Conservation (phyloP, 2,329 filamentous ascomycete genomes). For the Apiospora malaysiana region DNA sequence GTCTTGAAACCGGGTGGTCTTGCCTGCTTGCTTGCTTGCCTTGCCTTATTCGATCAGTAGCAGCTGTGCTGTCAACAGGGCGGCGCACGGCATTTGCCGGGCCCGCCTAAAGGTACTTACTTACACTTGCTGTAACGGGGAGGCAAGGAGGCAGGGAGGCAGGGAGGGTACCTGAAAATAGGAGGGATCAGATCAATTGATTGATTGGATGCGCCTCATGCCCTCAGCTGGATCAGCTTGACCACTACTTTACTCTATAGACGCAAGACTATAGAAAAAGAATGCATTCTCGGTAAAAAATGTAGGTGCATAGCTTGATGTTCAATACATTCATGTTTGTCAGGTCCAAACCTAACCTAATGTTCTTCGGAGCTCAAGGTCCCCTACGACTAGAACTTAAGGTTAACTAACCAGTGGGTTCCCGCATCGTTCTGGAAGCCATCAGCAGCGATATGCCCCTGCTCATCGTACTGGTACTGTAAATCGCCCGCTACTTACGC, state of each 20-base stretch:
- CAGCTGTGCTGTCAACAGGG: conserved; percentile 14
- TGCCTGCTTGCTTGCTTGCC: too few species aligned
- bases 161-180: background rate
- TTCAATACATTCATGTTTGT: too few species aligned
- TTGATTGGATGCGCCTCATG: conserved; percentile 4
- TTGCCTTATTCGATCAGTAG: background rate
- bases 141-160: too few species aligned
- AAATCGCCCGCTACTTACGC: background rate
- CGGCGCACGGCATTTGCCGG: background rate
- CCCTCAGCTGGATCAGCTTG: background rate
- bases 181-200: background rate
- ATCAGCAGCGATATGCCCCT: background rate
- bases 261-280: background rate
- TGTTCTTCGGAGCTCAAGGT: background rate
- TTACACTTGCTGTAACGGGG: background rate
- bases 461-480: too few species aligned
- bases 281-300: too few species aligned
- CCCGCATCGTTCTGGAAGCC: background rate
- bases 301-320: too few species aligned
- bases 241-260: background rate
- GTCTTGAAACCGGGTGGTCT: background rate
- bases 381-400: background rate
- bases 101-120: background rate
- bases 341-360: background rate
- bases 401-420: background rate